Conservation (phyloP, 371 early-diverging fungal genomes). For the Capillidium rhysosporum region DNA sequence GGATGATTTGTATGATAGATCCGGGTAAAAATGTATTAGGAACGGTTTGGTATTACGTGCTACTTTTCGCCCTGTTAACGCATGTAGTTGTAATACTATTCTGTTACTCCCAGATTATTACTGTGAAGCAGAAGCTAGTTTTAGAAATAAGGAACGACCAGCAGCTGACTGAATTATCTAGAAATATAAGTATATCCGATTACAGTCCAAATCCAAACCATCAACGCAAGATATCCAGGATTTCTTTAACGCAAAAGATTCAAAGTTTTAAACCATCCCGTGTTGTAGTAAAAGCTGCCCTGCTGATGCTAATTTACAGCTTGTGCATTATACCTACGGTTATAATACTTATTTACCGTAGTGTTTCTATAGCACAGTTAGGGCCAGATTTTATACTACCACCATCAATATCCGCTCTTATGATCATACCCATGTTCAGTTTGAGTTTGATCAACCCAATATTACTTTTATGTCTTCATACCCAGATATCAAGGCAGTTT, state of each 20-base stretch:
- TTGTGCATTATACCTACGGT: background rate
- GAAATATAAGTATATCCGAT: too few relatives aligned
- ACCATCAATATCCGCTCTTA: background rate
- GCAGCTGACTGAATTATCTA: too few relatives aligned
- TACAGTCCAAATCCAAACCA: too few relatives aligned
- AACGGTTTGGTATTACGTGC: background rate
- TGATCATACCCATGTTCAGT: background rate
- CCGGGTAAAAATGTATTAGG: background rate
- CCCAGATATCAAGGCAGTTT: background rate
- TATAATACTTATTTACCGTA: background rate
- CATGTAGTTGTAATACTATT: background rate
- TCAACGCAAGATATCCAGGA: too few relatives aligned
- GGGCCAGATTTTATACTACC: background rate
- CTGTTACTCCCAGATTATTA: background rate
- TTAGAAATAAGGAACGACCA: too few relatives aligned
- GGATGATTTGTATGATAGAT: background rate
- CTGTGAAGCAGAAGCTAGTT: too few relatives aligned
- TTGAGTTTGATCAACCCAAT: conserved; percentile 4
- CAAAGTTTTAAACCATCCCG: background rate
- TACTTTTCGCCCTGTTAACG: background rate
- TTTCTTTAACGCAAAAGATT: too few relatives aligned
- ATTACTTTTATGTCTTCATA: background rate
- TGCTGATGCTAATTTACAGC: background rate
- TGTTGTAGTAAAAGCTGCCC: background rate
- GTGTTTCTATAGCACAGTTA: background rate